phyloP scores from a whole-genome alignment of 2,329 filamentous ascomycete genomes.

The Mycosphaerella sp. region DNA sequence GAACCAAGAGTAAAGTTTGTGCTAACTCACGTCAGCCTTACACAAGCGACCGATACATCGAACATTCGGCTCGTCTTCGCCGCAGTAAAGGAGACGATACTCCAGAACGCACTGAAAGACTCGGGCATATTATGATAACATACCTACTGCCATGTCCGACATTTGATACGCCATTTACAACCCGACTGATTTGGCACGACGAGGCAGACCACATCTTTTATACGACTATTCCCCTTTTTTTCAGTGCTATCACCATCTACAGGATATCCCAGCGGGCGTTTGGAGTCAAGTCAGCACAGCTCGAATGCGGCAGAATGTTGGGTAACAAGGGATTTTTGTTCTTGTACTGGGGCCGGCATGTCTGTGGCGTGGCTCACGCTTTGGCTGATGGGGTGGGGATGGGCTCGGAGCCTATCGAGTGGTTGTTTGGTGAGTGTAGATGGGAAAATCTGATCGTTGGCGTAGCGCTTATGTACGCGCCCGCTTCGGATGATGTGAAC shows the following conservation, averaged over 20 bases:
- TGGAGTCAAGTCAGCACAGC: slow-evolving; percentile 15
- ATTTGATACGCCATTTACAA: slow-evolving; percentile 16
- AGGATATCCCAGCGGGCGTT: slow-evolving; percentile 21
- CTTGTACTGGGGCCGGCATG: slow-evolving; percentile 1
- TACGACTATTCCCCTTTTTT: slow-evolving; percentile 9
- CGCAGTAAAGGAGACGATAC: slow-evolving; percentile 95
- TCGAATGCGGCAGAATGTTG: slow-evolving; percentile 20
- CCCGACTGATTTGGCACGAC: slow-evolving; percentile 6
- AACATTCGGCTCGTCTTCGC: slow-evolving; percentile 98
- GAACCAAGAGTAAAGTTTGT: background rate
- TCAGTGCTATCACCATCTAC: slow-evolving; percentile 11
- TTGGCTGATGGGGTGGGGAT: background rate
- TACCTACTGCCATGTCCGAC: background rate
- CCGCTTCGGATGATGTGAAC: background rate
- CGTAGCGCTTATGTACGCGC: slow-evolving; percentile 9
- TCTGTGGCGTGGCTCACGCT: slow-evolving; percentile 1
- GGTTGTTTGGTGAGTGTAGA: slow-evolving; percentile 10
- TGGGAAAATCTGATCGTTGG: slow-evolving; percentile 21
- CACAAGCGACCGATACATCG: slow-evolving; percentile 96
- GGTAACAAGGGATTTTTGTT: background rate
- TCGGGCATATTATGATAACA: slow-evolving; percentile 70
- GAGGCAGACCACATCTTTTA: slow-evolving; percentile 7
- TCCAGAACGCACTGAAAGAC: slow-evolving; percentile 97
- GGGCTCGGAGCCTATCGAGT: slow-evolving; percentile 1
- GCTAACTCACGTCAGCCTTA: slow-evolving; percentile 57